Evolutionary conservation across 139 green algal genomes (phyloP).

Genomic region (Deuterostichococcus epilithicus): DNA sequence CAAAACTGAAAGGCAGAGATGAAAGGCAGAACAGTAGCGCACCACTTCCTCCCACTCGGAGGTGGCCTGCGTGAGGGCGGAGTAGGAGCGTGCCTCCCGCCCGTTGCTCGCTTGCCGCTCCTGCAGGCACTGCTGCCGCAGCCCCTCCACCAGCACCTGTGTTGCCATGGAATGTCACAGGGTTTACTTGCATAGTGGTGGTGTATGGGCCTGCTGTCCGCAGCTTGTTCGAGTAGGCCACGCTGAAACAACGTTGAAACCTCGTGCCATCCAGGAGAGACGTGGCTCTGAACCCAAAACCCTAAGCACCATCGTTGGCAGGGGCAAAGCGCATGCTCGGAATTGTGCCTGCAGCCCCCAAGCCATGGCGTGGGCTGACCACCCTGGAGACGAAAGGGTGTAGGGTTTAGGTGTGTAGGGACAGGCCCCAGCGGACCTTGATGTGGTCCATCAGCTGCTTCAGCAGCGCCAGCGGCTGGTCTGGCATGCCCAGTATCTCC

Average conservation of each 20-base stretch:
- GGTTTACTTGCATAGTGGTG: too few relatives aligned
- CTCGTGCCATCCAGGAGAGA: too few relatives aligned
- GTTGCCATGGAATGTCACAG: background rate
- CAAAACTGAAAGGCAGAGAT: background rate
- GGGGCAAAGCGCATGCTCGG: too few relatives aligned
- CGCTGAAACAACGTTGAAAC: too few relatives aligned
- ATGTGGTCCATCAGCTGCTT: conserved; percentile 61
- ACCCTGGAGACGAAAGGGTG: too few relatives aligned
- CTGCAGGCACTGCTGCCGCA: conserved; percentile 75
- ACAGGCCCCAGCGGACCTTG: conserved; percentile 30
- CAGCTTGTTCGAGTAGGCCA: too few relatives aligned
- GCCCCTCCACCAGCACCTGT: conserved; percentile 65
- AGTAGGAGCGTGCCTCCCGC: conserved; percentile 40
- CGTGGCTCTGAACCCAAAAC: too few relatives aligned
- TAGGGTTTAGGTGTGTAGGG: too few relatives aligned
- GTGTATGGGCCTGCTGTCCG: too few relatives aligned
- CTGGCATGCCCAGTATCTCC: conserved; percentile 61
- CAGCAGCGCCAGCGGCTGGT: conserved; percentile 66
- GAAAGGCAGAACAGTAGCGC: background rate
- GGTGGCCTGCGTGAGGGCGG: conserved; percentile 57
- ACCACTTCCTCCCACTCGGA: conserved; percentile 49
- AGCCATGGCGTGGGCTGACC: too few relatives aligned
- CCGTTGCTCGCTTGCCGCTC: conserved; percentile 37
- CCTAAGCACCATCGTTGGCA: too few relatives aligned
- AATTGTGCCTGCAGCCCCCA: too few relatives aligned